Conservation (phyloP, 163 green algal species). For the Picocystis sp. region DNA sequence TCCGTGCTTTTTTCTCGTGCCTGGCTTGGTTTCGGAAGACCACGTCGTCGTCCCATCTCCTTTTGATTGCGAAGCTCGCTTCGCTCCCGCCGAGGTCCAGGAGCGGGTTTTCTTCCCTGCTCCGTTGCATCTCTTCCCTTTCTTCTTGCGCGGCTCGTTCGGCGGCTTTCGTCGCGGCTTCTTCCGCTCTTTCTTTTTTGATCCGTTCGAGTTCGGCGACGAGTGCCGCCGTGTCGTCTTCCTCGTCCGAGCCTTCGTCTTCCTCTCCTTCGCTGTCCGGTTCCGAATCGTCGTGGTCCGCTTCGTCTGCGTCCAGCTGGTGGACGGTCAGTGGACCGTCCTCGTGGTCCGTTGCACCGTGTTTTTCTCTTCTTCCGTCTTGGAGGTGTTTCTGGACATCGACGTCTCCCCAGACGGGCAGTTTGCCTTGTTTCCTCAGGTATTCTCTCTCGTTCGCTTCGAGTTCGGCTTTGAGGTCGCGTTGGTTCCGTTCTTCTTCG, state of each 20-base stretch:
- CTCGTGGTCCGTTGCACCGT: constrained; percentile 12
- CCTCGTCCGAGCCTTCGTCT: constrained; percentile 9
- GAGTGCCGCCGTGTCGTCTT: constrained; percentile 83
- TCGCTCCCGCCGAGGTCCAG: background rate
- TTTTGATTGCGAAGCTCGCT: constrained; percentile 1
- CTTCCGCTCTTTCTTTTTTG: constrained; percentile 71
- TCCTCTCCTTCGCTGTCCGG: background rate
- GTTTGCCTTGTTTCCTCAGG: constrained; percentile 6
- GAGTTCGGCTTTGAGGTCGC: constrained; percentile 23
- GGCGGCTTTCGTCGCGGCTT: constrained; percentile 40
- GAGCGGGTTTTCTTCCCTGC: background rate
- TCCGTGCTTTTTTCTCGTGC: constrained; percentile 57
- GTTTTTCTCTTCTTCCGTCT: constrained; percentile 1
- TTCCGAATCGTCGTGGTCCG: constrained; percentile 2
- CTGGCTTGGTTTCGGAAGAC: constrained; percentile 85
- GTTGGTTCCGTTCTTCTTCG: constrained; percentile 7
- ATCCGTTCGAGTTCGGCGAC: constrained; percentile 89
- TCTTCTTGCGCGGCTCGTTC: constrained; percentile 19
- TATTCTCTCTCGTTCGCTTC: constrained; percentile 22
- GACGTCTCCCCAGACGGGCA: background rate
- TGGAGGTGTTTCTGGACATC: constrained; percentile 4
- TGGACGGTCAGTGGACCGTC: constrained; percentile 40
- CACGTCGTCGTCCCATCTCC: constrained; percentile 94
- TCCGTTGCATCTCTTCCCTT: constrained; percentile 26
- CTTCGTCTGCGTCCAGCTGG: constrained; percentile 64